Evolutionary conservation across 2,329 filamentous ascomycete genomes (phyloP), one percentile per base, ranked within the genome.

Genomic region (Penicillium sp.): DNA sequence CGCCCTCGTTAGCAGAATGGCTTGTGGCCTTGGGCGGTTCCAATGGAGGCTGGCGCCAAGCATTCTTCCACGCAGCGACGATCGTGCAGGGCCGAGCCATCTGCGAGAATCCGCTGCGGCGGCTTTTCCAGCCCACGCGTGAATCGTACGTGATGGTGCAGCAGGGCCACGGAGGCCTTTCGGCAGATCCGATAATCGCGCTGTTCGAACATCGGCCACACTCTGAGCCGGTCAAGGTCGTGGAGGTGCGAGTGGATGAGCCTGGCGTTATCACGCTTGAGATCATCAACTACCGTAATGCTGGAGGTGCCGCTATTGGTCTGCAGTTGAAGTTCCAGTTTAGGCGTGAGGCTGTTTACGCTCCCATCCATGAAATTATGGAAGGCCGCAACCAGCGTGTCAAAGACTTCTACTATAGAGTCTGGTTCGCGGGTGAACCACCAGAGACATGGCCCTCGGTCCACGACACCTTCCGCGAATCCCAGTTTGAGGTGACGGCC

Each of bases 381-480:
- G 84, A 91, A 27, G 87, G 84, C 49, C 90, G 93, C 68, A 97
- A 97, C 71, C 91, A 97, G 70, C 88, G 90, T 60, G 97, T 97
- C 80, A 97, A 97, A 81, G 90, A 96, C 74, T 97, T 97, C 73
- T 97, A 97, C 82, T 97, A 95, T 86, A 86, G 87, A 66, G 87
- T 94, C 60, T 97, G 93, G 93, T 97, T 97, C 65, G 34, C 34
- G 34, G 34, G 34, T 37, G 34, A 37, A 93, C 91, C 39, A 82
- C 91, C 53, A 91, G 95, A 66, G 75, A 81, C 38, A 81, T 94
- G 46, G 86, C 94, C 51, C 88, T 96, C 50, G 87, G 96, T 66
- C 87, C 88, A 90, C 6, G 88, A 89, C 69, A 86, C 86, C 64
- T 97, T 97, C 68, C 90, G 95, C 62, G 93, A 93, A 68, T 93